phyloP scores from a whole-genome alignment of 2,329 filamentous ascomycete genomes.

The Verticillium klebahnii region DNA sequence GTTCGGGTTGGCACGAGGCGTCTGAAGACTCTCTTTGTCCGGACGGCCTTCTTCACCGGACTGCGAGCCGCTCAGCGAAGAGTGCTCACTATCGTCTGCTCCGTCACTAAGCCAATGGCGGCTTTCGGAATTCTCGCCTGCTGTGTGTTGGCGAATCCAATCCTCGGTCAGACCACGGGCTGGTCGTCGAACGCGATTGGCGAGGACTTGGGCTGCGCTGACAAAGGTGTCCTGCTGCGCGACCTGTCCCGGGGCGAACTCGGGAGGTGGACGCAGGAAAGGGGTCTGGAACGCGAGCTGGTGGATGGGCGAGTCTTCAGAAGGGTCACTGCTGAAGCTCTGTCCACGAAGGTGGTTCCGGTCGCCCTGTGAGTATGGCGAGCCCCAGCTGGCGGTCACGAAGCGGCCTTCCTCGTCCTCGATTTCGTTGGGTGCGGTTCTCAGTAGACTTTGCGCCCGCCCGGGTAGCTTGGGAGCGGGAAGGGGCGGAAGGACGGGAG shows the following conservation, averaged over 20 bases:
- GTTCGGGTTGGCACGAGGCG: conserved; percentile 36
- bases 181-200: conserved; percentile 56
- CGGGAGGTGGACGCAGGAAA: conserved; percentile 54
- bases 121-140: conserved; percentile 50
- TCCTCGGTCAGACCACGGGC: conserved; percentile 68
- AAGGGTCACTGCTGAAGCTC: conserved; percentile 54
- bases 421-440: conserved; percentile 41
- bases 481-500: conserved; percentile 54
- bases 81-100: conserved; percentile 65
- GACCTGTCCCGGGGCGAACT: conserved; percentile 29
- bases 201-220: conserved; percentile 54
- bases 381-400: conserved; percentile 83
- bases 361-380: conserved; percentile 72
- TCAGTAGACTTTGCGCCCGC: conserved; percentile 49
- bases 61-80: conserved; percentile 66
- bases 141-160: conserved; percentile 82
- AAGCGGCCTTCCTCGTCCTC: conserved; percentile 37
- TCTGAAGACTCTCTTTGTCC: conserved; percentile 42
- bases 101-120: conserved; percentile 23
- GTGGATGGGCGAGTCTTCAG: conserved; percentile 53
- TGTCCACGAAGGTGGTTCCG: conserved; percentile 40
- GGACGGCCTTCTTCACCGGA: conserved; percentile 40
- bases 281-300: conserved; percentile 58
- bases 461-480: conserved; percentile 54
- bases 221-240: conserved; percentile 32